Evolutionary conservation across 1,139 yeast genomes (phyloP), one percentile per base, ranked within the genome.

Genomic region (Blastobotrys petasosporus): DNA sequence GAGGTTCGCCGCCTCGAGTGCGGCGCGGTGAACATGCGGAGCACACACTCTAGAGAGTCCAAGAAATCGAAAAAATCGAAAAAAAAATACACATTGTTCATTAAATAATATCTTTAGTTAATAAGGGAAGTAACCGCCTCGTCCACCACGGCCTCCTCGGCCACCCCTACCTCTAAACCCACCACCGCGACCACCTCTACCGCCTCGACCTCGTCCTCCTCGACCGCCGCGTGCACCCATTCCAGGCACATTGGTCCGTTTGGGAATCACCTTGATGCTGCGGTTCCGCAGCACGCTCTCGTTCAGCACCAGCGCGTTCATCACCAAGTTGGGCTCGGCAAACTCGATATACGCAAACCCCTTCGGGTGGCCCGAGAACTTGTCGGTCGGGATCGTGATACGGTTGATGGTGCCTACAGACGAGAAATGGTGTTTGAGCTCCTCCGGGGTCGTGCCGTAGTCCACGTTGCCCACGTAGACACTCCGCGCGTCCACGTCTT

Each of bases 401-500:
- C 97, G 73, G 57, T 86, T 82, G 41, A 90, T 85, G 2, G 76
- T 73, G 1, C 97, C 97, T 48, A 84, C 81, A 8, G 76, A 65
- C 43, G 79, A 75, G 65, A 90, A 87, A 55, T 82, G 85, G 45
- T 82, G 80, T 61, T 87, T 94, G 35, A 90, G 71, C 58, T 85
- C 92, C 52, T 82, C 80, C 8, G 96, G 95, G 3, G 90, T 77
- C 2, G 90, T 69, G 10, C 78, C 82, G 58, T 82, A 82, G 58
- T 86, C 94, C 20, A 90, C 94, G 59, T 87, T 87, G 15, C 96
- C 95, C 16, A 90, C 86, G 63, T 84, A 90, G 23, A 90, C 75
- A 1, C 95, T 84, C 50, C 94, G 75, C 2, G 86, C 75, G 63
- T 90, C 97, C 23, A 79, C 70, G 45, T 77, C 82, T 47, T 74